Percentiles rank a stretch among this genome's conserved stretches.
Evolutionary conservation across 495 filamentous ascomycete genomes (phyloP).

Genomic region (Cladorrhinum samala): DNA sequence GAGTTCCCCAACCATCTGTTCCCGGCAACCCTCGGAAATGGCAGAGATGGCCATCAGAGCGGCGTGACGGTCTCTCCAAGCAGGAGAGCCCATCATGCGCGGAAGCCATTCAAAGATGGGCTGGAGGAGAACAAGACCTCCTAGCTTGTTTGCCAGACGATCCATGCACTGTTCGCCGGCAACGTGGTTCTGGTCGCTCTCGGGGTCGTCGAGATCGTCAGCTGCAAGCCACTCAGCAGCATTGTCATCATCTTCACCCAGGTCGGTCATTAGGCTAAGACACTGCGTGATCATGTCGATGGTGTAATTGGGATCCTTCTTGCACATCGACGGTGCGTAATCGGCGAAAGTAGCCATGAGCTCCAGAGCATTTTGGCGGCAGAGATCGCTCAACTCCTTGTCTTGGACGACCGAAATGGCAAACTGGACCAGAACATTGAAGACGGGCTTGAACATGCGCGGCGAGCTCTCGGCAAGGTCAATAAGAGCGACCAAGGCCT

Average conservation of each 20-base stretch:
- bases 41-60: slow-evolving; percentile 99
- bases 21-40: slow-evolving; percentile 95
- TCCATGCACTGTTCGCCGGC: slow-evolving; percentile 99
- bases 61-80: slow-evolving; percentile 94
- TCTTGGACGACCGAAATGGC: slow-evolving; percentile 89
- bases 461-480: slow-evolving; percentile 87
- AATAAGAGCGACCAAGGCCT: slow-evolving; percentile 82
- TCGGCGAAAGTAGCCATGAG: slow-evolving; percentile 98
- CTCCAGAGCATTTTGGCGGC: slow-evolving; percentile 91
- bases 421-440: slow-evolving; percentile 86
- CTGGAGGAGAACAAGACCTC: slow-evolving; percentile 75
- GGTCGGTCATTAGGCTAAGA: slow-evolving; percentile 97
- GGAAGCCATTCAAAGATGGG: slow-evolving; percentile 98
- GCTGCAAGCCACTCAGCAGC: slow-evolving; percentile 87
- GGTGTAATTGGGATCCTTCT: slow-evolving; percentile 84
- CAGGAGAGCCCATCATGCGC: slow-evolving; percentile 90
- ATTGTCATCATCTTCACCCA: slow-evolving; percentile 91
- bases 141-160: slow-evolving; percentile 92
- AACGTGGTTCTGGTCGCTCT: slow-evolving; percentile 96
- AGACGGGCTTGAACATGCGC: slow-evolving; percentile 92
- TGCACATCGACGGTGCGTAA: slow-evolving; percentile 86
- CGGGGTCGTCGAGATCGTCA: slow-evolving; percentile 92
- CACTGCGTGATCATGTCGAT: slow-evolving; percentile 98
- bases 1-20: slow-evolving; percentile 91
- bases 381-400: slow-evolving; percentile 84